Percentiles rank a stretch among this genome's conserved stretches.
Conservation (phyloP, 352 stramenopile genomes). For the Globisporangium abappressorium region DNA sequence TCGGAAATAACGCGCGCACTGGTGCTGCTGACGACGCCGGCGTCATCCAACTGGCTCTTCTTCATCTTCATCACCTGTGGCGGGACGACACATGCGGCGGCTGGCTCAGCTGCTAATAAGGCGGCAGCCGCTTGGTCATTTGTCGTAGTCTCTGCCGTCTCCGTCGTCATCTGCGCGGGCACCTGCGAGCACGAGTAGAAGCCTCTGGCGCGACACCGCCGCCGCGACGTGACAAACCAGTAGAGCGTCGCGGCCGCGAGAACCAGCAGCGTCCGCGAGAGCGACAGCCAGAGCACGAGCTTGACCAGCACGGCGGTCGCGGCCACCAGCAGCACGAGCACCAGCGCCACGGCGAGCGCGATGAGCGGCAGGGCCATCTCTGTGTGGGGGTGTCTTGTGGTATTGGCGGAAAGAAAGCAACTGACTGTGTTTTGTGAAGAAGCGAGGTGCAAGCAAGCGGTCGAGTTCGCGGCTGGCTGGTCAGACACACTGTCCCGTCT, state of each 20-base stretch:
- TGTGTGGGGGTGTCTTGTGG: neutral
- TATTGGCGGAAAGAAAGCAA: conserved; percentile 2
- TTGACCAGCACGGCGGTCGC: conserved; percentile 25
- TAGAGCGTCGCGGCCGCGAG: conserved; percentile 11
- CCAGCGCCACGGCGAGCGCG: conserved; percentile 17
- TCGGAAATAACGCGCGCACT: neutral
- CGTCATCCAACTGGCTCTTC: too few relatives aligned
- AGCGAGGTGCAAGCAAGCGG: neutral
- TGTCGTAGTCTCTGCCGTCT: neutral
- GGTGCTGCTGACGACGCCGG: neutral
- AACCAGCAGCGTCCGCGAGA: conserved; percentile 24
- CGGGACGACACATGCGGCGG: too few relatives aligned
- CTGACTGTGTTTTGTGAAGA: neutral
- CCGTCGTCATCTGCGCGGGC: conserved; percentile 1
- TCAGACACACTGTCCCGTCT: neutral
- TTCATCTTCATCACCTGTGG: too few relatives aligned
- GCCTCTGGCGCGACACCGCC: conserved; percentile 30
- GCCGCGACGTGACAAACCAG: conserved; percentile 24
- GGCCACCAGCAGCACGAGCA: conserved; percentile 23
- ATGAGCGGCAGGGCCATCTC: conserved; percentile 31
- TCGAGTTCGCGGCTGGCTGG: neutral
- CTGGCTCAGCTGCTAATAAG: too few relatives aligned
- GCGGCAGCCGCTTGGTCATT: too few relatives aligned
- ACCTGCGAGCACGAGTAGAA: conserved; percentile 51
- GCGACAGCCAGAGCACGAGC: conserved; percentile 28